Evolutionary conservation across 129 eudicot genomes (phyloP), one percentile per base, ranked within the genome.

Genomic region (Artemisia argyi): DNA sequence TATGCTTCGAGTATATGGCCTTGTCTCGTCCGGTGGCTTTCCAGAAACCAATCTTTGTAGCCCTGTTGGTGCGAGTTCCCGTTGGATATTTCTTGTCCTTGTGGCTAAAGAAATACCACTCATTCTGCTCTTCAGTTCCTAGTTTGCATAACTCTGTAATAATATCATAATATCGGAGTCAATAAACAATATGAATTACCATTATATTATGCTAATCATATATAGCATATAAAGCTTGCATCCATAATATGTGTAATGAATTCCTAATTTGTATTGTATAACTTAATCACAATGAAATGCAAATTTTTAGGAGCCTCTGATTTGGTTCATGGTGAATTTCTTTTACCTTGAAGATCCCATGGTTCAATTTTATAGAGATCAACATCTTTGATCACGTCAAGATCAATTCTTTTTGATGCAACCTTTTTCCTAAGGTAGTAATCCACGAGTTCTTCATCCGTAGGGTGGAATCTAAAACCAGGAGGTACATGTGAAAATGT

Each of bases 51-150:
- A 83, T 81, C 52, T 69, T 73, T n/a, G 88, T 84, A 16, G 88
- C 88, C 81, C 88, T 69, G 61, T 84, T 84, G 5, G 85, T 84
- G 14, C 83, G 83, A 50, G 79, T 79, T 68, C 83, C 83, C 1
- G 74, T 78, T 18, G 82, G 82, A 65, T 78, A 78, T 47, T 78
- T 78, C 48, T 78, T 78, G 51, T 80, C 88, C 72, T 84, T 84
- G 76, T 84, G 88, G 66, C 88, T 81, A 66, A 84, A 84, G 70
- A 84, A 84, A 61, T 84, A 84, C 88, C 88, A 84, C 49, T 84
- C 85, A 52, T 77, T 84, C 44, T 84, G 88, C 57, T 84, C 85
- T 51, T 84, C 88, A 19, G 84, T 80, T 78, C 88, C 88, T 61
- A 84, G 73, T 20, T 78, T 84, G 83, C 85, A 84, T 68, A 65